A percentile compares a stretch with the other conserved stretches of the same genome.
These are phyloP conservation scores for Microglena sp. DNA, from an alignment of 139 green algal species.

Conservation along the genomic window DNA sequence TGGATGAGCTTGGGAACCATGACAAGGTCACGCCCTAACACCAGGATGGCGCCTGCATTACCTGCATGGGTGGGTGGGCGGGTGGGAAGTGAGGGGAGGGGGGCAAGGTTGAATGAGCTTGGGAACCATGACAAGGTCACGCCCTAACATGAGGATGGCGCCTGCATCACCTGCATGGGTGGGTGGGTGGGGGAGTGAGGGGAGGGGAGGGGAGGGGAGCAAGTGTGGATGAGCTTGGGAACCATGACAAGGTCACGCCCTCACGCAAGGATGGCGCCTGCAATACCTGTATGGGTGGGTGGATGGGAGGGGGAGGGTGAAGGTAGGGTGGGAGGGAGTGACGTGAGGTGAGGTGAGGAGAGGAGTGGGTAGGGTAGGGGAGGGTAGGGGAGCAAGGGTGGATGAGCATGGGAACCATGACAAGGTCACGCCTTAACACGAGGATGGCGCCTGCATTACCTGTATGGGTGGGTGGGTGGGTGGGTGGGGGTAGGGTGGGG, in stretches of 20 bases:
- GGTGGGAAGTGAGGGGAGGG: conserved; percentile 39
- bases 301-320: too few relatives aligned
- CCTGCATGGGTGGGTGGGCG: conserved; percentile 46
- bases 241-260: conserved; percentile 92
- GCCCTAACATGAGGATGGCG: conserved; percentile 41
- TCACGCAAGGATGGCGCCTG: conserved; percentile 85
- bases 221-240: conserved; percentile 97
- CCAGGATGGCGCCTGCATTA: conserved; percentile 93
- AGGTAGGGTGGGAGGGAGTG: too few relatives aligned
- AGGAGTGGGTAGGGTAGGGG: background rate
- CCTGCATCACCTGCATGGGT: too few relatives aligned
- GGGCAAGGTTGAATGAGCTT: conserved; percentile 58
- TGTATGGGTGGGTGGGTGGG: background rate
- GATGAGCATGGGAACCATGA: conserved; percentile 98
- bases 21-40: conserved; percentile 90
- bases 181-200: too few relatives aligned
- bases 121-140: conserved; percentile 90
- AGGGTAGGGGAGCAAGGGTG: too few relatives aligned
- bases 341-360: too few relatives aligned
- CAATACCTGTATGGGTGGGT: conserved; percentile 73
- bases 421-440: conserved; percentile 85
- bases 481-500: background rate
- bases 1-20: conserved; percentile 99
- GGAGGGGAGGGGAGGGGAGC: too few relatives aligned
- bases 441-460: conserved; percentile 89